phyloP scores from a whole-genome alignment of 2,329 filamentous ascomycete genomes.

The Venturia effusa region DNA sequence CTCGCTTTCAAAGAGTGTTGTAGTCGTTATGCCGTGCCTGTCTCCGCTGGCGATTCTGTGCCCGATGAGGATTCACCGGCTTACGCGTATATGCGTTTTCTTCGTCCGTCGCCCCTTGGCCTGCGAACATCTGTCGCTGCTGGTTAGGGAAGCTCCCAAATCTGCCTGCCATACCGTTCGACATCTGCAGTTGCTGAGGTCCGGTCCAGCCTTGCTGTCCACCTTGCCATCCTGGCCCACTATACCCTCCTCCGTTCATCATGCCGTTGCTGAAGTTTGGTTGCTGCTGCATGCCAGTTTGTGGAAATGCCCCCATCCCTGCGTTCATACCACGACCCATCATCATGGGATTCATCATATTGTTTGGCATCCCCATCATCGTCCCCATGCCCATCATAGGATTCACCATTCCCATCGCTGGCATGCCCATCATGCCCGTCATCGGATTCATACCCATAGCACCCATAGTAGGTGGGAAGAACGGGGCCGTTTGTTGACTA shows the following conservation, averaged over 20 bases:
- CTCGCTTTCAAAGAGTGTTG: slow-evolving; percentile 11
- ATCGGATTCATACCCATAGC: slow-evolving; percentile 32
- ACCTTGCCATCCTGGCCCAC: slow-evolving; percentile 7
- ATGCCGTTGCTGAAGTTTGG: slow-evolving; percentile 21
- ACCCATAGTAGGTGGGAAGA: slow-evolving; percentile 30
- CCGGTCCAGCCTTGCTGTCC: slow-evolving; percentile 12
- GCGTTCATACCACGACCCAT: slow-evolving; percentile 25
- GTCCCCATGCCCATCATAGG: slow-evolving; percentile 25
- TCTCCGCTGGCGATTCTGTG: slow-evolving; percentile 29
- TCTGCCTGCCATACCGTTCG: slow-evolving; percentile 14
- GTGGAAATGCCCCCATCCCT: slow-evolving; percentile 25
- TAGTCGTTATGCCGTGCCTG: slow-evolving; percentile 9
- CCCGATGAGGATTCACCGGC: slow-evolving; percentile 83
- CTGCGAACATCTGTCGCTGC: slow-evolving; percentile 42
- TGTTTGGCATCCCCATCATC: slow-evolving; percentile 30
- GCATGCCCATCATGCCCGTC: slow-evolving; percentile 26
- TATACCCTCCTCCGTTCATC: slow-evolving; percentile 1
- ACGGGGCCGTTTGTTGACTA: background rate
- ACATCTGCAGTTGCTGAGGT: slow-evolving; percentile 22
- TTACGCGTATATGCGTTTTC: slow-evolving; percentile 92
- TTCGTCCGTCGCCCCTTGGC: slow-evolving; percentile 52
- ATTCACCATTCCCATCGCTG: slow-evolving; percentile 32
- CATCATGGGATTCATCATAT: slow-evolving; percentile 21
- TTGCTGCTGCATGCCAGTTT: slow-evolving; percentile 21
- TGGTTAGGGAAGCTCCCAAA: slow-evolving; percentile 33